Evolutionary conservation across 2,329 filamentous ascomycete species (phyloP).

Genomic region (Aureobasidium leucospermi): DNA sequence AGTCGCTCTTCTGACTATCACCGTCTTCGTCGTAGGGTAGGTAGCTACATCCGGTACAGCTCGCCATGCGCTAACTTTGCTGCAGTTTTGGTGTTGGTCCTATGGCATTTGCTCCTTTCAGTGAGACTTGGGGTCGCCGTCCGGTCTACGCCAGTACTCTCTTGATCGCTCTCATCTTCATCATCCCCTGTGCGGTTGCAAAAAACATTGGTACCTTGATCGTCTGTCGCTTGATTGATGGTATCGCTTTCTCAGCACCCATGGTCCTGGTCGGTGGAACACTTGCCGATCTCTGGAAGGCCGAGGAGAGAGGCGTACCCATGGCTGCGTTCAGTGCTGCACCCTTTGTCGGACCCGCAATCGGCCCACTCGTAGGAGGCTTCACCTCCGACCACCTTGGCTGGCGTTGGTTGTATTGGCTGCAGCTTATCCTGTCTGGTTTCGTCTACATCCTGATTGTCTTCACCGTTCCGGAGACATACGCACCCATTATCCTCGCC

Average conservation of each 20-base stretch:
- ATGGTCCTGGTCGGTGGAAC: conserved; percentile 83
- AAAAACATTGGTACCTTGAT: conserved; percentile 70
- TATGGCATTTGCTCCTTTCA: conserved; percentile 71
- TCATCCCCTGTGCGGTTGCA: conserved; percentile 71
- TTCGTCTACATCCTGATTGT: conserved; percentile 68
- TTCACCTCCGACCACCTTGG: conserved; percentile 62
- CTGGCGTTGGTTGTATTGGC: conserved; percentile 83
- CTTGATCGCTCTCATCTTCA: conserved; percentile 64
- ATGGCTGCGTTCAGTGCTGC: conserved; percentile 83
- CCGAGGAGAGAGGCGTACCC: conserved; percentile 75
- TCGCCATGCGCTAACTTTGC: not conserved
- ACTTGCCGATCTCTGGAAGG: conserved; percentile 74
- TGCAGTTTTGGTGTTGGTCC: conserved; percentile 68
- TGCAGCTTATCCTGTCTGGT: conserved; percentile 69
- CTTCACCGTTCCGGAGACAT: conserved; percentile 87
- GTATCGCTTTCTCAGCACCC: conserved; percentile 76
- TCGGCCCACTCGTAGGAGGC: conserved; percentile 57
- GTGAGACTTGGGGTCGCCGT: conserved; percentile 65
- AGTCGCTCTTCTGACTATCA: conserved; percentile 64
- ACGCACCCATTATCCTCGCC: conserved; percentile 70
- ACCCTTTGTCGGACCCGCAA: conserved; percentile 74
- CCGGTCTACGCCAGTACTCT: conserved; percentile 65
- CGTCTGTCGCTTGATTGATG: conserved; percentile 69
- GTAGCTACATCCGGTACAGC: conserved; percentile 33
- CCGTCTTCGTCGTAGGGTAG: conserved; percentile 59